Evolutionary conservation across 345 rosid species (phyloP), one percentile per base, ranked within the genome.

Genomic region (Conringia planisiliqua): DNA sequence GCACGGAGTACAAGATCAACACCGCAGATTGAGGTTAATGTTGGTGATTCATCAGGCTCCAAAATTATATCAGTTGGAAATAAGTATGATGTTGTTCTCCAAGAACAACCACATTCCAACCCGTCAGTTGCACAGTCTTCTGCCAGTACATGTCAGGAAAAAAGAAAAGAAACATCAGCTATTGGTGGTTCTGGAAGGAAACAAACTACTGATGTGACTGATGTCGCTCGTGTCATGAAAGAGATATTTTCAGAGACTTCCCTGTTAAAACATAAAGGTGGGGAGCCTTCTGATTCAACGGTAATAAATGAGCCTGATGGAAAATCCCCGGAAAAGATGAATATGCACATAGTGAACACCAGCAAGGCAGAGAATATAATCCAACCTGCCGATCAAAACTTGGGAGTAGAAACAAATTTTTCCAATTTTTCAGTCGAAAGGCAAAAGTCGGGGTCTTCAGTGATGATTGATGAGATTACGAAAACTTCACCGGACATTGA

Each of bases 221-320:
- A 83, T 80, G 92, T 86, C 78, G 85, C 93, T 74, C 84, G 88
- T 64, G 85, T 83, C 78, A 84, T 81, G 86, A 87, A 82, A 80
- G 90, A 83, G 72, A 80, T 82, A 51, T 86, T 86, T 70, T 81
- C 91, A 4, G 93, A 85, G 74, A 79, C 80, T 78, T 70, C 81
- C 68, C 78, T 84, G 40, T 69, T 84, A 44, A 87, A 88, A 72
- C 66, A 62, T 47, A 88, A 74, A 74, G 63, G 66, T 58, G 80
- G 72, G 32, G 90, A 86, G 64, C 35, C 69, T 71, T 76, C 73
- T 51, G 75, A 58, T 13, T 44, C 66, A 58, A 13, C 24, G 20
- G 44, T 54, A 44, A 57, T 43, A 70, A 44, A 44, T 58, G 65
- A 56, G 22, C 18, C 66, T 43, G 66, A 30, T 16, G 46, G n/a